phyloP scores from a whole-genome alignment of 2,329 filamentous ascomycete genomes.

The Talaromyces sp. region DNA sequence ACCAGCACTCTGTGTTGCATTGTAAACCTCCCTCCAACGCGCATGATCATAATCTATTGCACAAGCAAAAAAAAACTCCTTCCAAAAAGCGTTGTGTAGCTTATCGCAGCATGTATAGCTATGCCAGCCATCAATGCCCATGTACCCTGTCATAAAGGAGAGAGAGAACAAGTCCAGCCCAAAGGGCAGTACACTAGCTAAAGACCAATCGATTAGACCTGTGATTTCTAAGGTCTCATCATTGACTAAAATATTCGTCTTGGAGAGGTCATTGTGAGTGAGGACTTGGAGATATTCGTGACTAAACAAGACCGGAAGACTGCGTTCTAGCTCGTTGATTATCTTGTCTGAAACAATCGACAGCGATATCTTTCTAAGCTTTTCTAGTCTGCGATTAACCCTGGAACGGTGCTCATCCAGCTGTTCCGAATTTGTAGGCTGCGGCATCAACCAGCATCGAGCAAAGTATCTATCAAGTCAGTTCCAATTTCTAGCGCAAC shows the following conservation, averaged over 20 bases:
- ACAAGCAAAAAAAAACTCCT: background rate
- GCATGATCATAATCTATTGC: background rate
- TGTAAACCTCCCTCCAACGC: background rate
- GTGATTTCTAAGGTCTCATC: background rate
- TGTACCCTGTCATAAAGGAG: background rate
- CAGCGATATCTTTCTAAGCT: background rate
- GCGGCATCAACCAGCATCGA: background rate
- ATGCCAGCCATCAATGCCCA: background rate
- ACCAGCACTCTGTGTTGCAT: background rate
- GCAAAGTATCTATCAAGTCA: background rate
- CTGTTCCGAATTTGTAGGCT: background rate
- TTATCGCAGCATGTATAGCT: background rate
- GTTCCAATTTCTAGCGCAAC: too few species aligned
- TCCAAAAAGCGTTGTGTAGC: background rate
- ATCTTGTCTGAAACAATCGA: background rate
- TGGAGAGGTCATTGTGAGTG: background rate
- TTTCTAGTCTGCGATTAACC: background rate
- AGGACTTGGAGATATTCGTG: background rate
- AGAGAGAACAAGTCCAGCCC: background rate
- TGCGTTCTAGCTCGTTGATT: background rate
- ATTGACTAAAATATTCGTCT: background rate
- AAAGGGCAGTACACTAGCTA: background rate
- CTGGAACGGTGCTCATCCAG: background rate
- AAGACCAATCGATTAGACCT: background rate
- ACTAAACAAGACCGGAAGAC: background rate